Percentiles rank a stretch among this genome's conserved stretches.
These are phyloP conservation scores for Ganoderma sinense DNA, from an alignment of 1,284 basidiomycete species.

Conservation along the genomic window DNA sequence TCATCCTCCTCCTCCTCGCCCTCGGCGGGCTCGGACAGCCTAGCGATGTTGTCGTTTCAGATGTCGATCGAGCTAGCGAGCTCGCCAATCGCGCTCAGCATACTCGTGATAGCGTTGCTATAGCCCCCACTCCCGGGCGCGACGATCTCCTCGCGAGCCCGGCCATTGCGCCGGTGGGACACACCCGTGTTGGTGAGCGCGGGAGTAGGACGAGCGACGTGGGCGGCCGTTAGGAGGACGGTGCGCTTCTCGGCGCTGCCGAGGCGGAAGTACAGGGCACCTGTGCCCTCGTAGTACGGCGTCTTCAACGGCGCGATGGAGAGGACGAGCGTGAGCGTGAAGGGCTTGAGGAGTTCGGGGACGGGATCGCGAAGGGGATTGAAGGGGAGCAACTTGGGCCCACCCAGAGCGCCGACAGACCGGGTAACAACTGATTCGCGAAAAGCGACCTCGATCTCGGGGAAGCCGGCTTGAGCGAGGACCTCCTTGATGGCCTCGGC, in stretches of 20 bases:
- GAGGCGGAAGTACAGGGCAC: neutral
- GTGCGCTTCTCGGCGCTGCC: neutral
- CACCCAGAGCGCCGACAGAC: neutral
- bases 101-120: neutral
- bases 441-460: neutral
- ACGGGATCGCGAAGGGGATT: neutral
- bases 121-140: neutral
- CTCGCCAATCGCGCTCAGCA: neutral
- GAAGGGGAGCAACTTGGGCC: neutral
- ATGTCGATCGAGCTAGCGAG: neutral
- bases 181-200: neutral
- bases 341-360: neutral
- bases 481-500: neutral
- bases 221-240: neutral
- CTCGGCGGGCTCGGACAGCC: neutral
- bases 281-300: neutral
- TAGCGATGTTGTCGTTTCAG: neutral
- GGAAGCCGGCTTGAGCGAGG: neutral
- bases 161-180: neutral
- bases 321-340: neutral
- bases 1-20: neutral
- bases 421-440: neutral
- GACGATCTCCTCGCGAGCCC: neutral
- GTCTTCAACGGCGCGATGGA: neutral
- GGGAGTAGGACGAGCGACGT: neutral